Base-by-base conservation (phyloP, 164 flowering plant genomes). In the Vitis amurensis region DNA sequence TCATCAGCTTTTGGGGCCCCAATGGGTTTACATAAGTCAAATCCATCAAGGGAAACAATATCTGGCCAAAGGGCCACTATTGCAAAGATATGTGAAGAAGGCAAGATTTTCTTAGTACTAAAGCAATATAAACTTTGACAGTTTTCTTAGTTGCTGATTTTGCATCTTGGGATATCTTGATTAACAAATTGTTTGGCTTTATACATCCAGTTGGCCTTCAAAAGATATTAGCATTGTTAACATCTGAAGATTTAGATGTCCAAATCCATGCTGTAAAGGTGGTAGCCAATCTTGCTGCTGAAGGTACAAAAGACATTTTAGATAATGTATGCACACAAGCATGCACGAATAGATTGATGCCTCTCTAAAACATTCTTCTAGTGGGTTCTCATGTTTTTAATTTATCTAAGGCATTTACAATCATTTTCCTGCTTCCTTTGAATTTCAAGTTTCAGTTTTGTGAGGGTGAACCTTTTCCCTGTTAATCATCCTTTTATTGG, bases 271-370 rank as follows among this genome's bases (percentile, higher is more conserved):
- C 97, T 55, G 87, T 89, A 64, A 94, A 92, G 76, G 88, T 90
- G 76, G 86, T 94, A 55, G 98, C 97, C 63, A 94, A 94, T 78
- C 97, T 94, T 71, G 97, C 98, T 73, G 94, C 97, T 66, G 97
- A 94, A 92, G 98, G 98, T 93, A 69, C 51, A 63, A 1, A 58
- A 27, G 48, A 14, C 59, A 69, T 58, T 30, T 58, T 16, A 63
- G 44, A 37, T 37, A 37, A 37, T 37, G 44, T 37, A 6, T 0
- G 44, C 44, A 2, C 44, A 31, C 44, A 31, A 31, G 44, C 55
- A 51, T 7, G 11, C 9, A 17, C 9, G 0, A 1, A 13, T 19
- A 7, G 30, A 56, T 56, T 19, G 44, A 31, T 31, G 44, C 44
- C 6, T 64, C 55, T 19, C 8, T 29, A n/a, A 1, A 63, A 48